phyloP scores from a whole-genome alignment of 2,329 filamentous ascomycete genomes.

The Sclerotinia borealis region DNA sequence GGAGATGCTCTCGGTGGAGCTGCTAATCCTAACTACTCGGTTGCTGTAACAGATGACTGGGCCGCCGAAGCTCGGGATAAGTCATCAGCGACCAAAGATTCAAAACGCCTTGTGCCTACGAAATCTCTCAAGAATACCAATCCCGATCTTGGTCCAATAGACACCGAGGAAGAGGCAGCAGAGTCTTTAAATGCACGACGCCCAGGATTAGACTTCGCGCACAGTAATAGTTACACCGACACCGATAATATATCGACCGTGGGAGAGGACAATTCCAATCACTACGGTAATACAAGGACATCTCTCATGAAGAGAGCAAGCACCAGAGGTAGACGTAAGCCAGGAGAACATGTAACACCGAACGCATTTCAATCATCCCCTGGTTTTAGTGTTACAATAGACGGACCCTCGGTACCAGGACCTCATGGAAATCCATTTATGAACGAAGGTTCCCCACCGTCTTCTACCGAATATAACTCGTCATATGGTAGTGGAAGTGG shows the following conservation, averaged over 20 bases:
- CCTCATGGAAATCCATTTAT: not conserved
- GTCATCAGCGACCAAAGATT: slow-evolving; percentile 55
- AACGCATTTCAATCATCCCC: not conserved
- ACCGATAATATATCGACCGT: slow-evolving; percentile 9
- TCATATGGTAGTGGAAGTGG: slow-evolving; percentile 6
- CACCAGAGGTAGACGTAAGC: slow-evolving; percentile 27
- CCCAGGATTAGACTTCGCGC: slow-evolving; percentile 19
- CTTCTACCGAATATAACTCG: not conserved
- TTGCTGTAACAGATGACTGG: slow-evolving; percentile 63
- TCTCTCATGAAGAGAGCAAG: slow-evolving; percentile 28
- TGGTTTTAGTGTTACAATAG: slow-evolving; percentile 11
- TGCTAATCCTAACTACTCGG: slow-evolving; percentile 74
- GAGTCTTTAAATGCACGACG: slow-evolving; percentile 33
- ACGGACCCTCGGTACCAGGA: not conserved
- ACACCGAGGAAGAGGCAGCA: slow-evolving; percentile 37
- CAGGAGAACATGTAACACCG: slow-evolving; percentile 24
- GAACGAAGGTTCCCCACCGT: not conserved
- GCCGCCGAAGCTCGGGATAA: slow-evolving; percentile 59
- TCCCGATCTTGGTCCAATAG: slow-evolving; percentile 21
- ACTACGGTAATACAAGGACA: slow-evolving; percentile 23
- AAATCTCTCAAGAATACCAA: slow-evolving; percentile 13
- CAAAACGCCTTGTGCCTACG: slow-evolving; percentile 56
- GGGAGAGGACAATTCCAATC: slow-evolving; percentile 14
- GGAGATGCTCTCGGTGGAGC: slow-evolving; percentile 55
- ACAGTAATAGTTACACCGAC: slow-evolving; percentile 32